Base-by-base conservation (phyloP, 768 basidiomycete species). In the Tylopilus vinaceipallidus region DNA sequence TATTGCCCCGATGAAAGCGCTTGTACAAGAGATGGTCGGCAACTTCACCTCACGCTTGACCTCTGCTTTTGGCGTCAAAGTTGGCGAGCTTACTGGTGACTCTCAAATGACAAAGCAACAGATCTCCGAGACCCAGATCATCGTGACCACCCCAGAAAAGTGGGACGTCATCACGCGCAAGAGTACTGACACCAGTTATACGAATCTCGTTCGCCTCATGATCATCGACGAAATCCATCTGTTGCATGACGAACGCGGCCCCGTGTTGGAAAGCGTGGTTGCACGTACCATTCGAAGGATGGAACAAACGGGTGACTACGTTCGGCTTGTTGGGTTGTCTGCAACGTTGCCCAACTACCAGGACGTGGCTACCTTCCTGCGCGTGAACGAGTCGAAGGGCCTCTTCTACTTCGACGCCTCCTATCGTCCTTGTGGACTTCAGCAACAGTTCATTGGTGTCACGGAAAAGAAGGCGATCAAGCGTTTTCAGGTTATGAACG, bases 401-500 rank as follows among this genome's bases (percentile, higher is more conserved):
- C 73, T 99, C 0, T 99, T 99, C 74, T 95, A 95, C 74, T 99
- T 99, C 61, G 95, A 99, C 59, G 87, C 93, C 0, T 82, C 91
- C 0, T 95, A 91, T 63, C 81, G 97, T 34, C 95, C 95, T 17
- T 98, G 97, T 62, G 90, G 86, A 3, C 84, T 99, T 17, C 91
- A 95, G 62, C 95, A 98, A 61, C 91, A 97, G 62, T 98, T 98
- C 71, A 84, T 98, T 52, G 97, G 97, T 35, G 84, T 99, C 50
- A 98, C 95, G 1, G 97, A 98, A 76, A 98, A 98, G 79, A 98
- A 97, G 69, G 97, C 97, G 0, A 98, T 98, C 78, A 98, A 95
- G 68, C 84, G 97, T 6, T 93, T 95, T 64, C 95, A 98, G 66
- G 84, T 98, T 54, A 95, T 91, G 80, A 99, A 99, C 69, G 95